Conservation (phyloP, 805 yeast species). For the Hanseniaspora nectarophila region DNA sequence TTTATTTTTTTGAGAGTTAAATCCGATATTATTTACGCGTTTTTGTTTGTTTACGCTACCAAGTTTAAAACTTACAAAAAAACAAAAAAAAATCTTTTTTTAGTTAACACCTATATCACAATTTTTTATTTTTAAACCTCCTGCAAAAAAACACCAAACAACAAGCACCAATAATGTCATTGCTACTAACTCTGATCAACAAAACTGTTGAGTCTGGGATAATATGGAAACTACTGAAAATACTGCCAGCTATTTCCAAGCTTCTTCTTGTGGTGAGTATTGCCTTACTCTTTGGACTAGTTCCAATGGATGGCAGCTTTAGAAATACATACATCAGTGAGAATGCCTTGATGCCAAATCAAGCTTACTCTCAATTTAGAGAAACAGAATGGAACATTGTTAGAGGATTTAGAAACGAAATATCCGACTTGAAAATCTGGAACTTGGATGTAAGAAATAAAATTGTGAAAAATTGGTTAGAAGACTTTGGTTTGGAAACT, state of each 20-base stretch:
- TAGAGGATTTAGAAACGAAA: slow-evolving; percentile 58
- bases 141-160: not conserved
- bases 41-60: too few species aligned
- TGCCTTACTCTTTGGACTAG: slow-evolving; percentile 41
- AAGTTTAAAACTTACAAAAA: not conserved
- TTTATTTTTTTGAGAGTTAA: too few species aligned
- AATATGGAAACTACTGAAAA: slow-evolving; percentile 34
- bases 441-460: slow-evolving; percentile 31
- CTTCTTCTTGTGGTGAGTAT: slow-evolving; percentile 38
- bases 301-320: slow-evolving; percentile 74
- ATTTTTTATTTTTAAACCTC: too few species aligned
- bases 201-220: slow-evolving; percentile 35
- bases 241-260: slow-evolving; percentile 35
- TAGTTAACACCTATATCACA: too few species aligned
- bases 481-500: slow-evolving; percentile 61
- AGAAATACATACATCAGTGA: slow-evolving; percentile 81
- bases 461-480: slow-evolving; percentile 46
- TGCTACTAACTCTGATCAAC: slow-evolving; percentile 36
- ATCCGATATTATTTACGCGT: too few species aligned
- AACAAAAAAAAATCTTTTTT: not conserved
- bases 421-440: slow-evolving; percentile 29
- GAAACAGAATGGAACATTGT: slow-evolving; percentile 90
- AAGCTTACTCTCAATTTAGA: slow-evolving; percentile 80
- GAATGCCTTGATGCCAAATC: slow-evolving; percentile 94
- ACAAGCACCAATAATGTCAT: slow-evolving; percentile 31